Base-by-base conservation (phyloP, 106 monocot genomes). In the Narthecium ossifragum region DNA sequence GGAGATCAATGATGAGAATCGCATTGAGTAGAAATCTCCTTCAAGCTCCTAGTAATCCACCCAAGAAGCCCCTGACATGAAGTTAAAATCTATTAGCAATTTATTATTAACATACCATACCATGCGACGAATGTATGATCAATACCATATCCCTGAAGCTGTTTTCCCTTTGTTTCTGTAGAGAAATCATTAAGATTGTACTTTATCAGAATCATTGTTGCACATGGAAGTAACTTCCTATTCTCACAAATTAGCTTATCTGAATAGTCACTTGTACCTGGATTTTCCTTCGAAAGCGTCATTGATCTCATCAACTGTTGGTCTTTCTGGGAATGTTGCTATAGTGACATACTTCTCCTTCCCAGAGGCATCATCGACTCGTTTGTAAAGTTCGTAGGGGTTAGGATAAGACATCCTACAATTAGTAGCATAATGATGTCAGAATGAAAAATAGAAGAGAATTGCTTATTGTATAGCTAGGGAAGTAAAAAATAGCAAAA, bases 321-420 rank as follows among this genome's bases (percentile, higher is more conserved):
- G 96, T 41, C 66, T 86, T 62, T 68, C 39, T 6, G 77, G 73
- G 66, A 96, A 90, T 65, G 83, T 69, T 1, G 75, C 78, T 57
- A 90, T 66, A 45, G 61, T 25, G 18, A 75, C 65, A 72, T 96
- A 96, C 52, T 81, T 86, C 70, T 90, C 96, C 52, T 83, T 84
- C 30, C 70, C 58, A 62, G 69, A 68, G 17, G 86, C 57, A 2
- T 78, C 80, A 45, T 96, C 90, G 23, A 90, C 47, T 62, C 96
- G 86, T 76, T 61, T 86, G 60, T 69, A 90, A 29, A 96, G 75
- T 57, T 96, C 90, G 40, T 84, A 84, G 18, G 56, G 56, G n/a
- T 81, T 51, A 59, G 96, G 80, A 57, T 90, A 83, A 70, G 90
- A 37, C 96, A 96, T 90, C 78, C 96, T 96, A 73, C 62, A 70